Base-by-base conservation (phyloP, 306 rosid species). In the Trifolium repens region DNA sequence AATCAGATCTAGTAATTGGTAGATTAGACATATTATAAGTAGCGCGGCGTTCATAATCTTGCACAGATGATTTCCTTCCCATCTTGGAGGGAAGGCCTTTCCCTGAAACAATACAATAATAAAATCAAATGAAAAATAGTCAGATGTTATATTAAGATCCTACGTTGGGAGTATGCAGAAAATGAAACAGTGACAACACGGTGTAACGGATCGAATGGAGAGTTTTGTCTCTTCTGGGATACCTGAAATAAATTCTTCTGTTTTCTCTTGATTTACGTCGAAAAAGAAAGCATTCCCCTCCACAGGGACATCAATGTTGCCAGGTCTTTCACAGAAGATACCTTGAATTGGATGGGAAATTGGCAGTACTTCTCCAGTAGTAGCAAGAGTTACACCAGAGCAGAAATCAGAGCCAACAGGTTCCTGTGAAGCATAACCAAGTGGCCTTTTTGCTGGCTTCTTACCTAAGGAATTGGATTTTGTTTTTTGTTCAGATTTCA, bases 331-430 rank as follows among this genome's bases (percentile, higher is more conserved):
- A 62, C 55, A 84, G 67, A 73, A 66, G 64, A 81, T 87, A 46
- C 89, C 93, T 67, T 82, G 92, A 57, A 79, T 82, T 70, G 84
- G 87, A 75, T 78, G 81, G 78, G 91, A 81, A 78, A 77, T 53
- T 22, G 88, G 90, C 67, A 71, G 91, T 50, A 89, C 83, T 68
- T 90, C 97, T 52, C 83, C 93, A 13, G 79, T 54, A 9, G 90
- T 86, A 50, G 98, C 97, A 81, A 89, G 93, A 57, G 99, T 92
- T 60, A 97, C 98, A 53, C 98, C 99, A 1, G 99, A 86, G 67
- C 92, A 89, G 79, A 92, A 92, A 85, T 92, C 98, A 73, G 97
- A 96, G 66, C 93, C 99, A 67, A 90, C 80, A 58, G 96, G 90
- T 78, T 96, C 99, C 90, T 90, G 98, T 46, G 89, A 78, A 27